A percentile compares a stretch with the other conserved stretches of the same genome.
Conservation (phyloP, 371 early-diverging fungal species). For the Syncephalastrum sp. region DNA sequence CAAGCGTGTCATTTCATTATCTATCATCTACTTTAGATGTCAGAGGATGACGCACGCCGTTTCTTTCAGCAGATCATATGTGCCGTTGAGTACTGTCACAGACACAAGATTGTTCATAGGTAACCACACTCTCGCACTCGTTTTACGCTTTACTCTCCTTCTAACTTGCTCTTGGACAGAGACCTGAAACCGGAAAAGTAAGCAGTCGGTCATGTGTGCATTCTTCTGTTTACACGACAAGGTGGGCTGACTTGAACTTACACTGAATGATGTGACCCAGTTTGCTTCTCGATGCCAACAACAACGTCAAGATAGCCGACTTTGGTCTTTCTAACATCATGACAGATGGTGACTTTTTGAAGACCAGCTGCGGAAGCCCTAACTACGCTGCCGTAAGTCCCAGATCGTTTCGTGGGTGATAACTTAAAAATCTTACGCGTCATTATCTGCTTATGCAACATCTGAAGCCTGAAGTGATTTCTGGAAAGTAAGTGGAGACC, state of each 20-base stretch:
- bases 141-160: background rate
- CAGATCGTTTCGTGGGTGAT: constrained; percentile 2
- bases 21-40: constrained; percentile 54
- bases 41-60: constrained; percentile 86
- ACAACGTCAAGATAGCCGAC: constrained; percentile 97
- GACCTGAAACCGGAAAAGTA: constrained; percentile 85
- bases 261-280: constrained; percentile 28
- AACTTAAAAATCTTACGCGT: background rate
- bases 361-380: constrained; percentile 92
- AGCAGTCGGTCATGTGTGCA: constrained; percentile 1
- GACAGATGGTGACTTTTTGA: constrained; percentile 94
- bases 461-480: constrained; percentile 89
- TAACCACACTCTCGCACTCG: constrained; percentile 12
- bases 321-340: constrained; percentile 96
- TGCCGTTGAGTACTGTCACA: constrained; percentile 98
- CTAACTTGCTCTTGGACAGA: constrained; percentile 29
- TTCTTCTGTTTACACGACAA: no score
- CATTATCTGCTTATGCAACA: constrained; percentile 1
- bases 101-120: constrained; percentile 97
- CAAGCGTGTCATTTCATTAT: background rate
- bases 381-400: constrained; percentile 78
- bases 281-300: constrained; percentile 87
- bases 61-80: constrained; percentile 98
- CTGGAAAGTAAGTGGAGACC: constrained; percentile 66
- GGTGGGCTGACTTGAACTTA: no score